A percentile compares a stretch with the other conserved stretches of the same genome.
Conservation (phyloP, 2,329 filamentous ascomycete species). For the Talaromyces pinophilus region DNA sequence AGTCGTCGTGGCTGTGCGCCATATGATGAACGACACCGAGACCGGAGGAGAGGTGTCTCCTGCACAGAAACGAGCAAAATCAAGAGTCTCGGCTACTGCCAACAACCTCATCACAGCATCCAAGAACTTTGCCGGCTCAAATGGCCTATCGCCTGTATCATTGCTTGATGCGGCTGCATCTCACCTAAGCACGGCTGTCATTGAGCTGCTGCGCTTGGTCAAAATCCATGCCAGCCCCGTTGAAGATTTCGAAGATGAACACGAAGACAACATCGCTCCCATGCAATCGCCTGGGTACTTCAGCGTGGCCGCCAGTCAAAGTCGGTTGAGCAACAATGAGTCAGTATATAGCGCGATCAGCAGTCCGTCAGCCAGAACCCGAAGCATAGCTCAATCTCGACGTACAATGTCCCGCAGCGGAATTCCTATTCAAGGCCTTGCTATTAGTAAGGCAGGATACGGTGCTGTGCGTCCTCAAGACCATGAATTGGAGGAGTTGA, state of each 20-base stretch:
- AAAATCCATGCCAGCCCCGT: slow-evolving; percentile 78
- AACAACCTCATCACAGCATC: slow-evolving; percentile 94
- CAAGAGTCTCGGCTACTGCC: slow-evolving; percentile 83
- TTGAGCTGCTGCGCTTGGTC: slow-evolving; percentile 79
- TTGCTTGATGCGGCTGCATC: slow-evolving; percentile 90
- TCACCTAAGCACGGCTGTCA: slow-evolving; percentile 79
- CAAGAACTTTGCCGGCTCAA: slow-evolving; percentile 82
- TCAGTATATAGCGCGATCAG: slow-evolving; percentile 74
- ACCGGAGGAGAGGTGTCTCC: slow-evolving; percentile 58
- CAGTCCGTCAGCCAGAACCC: slow-evolving; percentile 56
- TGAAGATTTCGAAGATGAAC: slow-evolving; percentile 75
- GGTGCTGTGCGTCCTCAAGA: slow-evolving; percentile 44
- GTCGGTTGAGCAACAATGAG: slow-evolving; percentile 63
- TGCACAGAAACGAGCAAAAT: slow-evolving; percentile 70
- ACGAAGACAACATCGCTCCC: slow-evolving; percentile 64
- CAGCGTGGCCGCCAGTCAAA: slow-evolving; percentile 54
- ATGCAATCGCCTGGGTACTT: slow-evolving; percentile 71
- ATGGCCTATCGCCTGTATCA: slow-evolving; percentile 87
- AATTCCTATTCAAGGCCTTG: slow-evolving; percentile 33
- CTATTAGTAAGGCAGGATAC: slow-evolving; percentile 41
- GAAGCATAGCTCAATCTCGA: slow-evolving; percentile 36
- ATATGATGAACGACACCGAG: slow-evolving; percentile 78
- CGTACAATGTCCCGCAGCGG: slow-evolving; percentile 34
- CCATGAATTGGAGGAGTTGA: slow-evolving; percentile 61
- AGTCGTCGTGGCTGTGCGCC: slow-evolving; percentile 78